Conservation (phyloP, 1,284 basidiomycete species). For the Fomitopsis schrenkii region DNA sequence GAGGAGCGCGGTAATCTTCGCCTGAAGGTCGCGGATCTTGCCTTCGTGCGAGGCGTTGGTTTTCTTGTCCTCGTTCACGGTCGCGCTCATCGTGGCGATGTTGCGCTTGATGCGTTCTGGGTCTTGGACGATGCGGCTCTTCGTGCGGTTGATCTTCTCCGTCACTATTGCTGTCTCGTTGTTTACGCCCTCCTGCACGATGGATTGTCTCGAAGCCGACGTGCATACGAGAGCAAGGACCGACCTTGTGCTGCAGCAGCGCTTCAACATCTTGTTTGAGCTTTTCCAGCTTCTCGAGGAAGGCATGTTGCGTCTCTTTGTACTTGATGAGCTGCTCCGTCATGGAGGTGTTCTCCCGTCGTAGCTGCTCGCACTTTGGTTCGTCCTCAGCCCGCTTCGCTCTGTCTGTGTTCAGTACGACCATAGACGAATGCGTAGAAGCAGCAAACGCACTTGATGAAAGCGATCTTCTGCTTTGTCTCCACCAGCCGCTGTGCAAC, state of each 20-base stretch:
- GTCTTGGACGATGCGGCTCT: slow-evolving; percentile 78
- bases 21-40: slow-evolving; percentile 71
- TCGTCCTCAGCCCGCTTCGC: slow-evolving; percentile 66
- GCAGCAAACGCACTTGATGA: slow-evolving; percentile 48
- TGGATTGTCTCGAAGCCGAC: not conserved
- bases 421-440: not conserved
- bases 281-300: slow-evolving; percentile 56
- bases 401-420: slow-evolving; percentile 31
- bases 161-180: slow-evolving; percentile 51
- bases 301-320: slow-evolving; percentile 58
- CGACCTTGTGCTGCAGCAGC: slow-evolving; percentile 48
- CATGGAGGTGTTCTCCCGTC: slow-evolving; percentile 57
- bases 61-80: slow-evolving; percentile 58
- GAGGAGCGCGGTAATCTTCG: slow-evolving; percentile 67
- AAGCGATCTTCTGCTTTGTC: slow-evolving; percentile 49
- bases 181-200: slow-evolving; percentile 51
- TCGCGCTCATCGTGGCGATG: slow-evolving; percentile 67
- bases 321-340: slow-evolving; percentile 62
- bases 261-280: slow-evolving; percentile 65
- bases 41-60: slow-evolving; percentile 57
- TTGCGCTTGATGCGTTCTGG: slow-evolving; percentile 81
- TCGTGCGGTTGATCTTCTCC: slow-evolving; percentile 57
- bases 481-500: slow-evolving; percentile 49
- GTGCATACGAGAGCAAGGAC: not conserved
- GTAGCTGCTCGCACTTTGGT: slow-evolving; percentile 60